These are phyloP conservation scores for Dioszegia crocea DNA, from an alignment of 768 basidiomycete genomes.

Conservation along the genomic window DNA sequence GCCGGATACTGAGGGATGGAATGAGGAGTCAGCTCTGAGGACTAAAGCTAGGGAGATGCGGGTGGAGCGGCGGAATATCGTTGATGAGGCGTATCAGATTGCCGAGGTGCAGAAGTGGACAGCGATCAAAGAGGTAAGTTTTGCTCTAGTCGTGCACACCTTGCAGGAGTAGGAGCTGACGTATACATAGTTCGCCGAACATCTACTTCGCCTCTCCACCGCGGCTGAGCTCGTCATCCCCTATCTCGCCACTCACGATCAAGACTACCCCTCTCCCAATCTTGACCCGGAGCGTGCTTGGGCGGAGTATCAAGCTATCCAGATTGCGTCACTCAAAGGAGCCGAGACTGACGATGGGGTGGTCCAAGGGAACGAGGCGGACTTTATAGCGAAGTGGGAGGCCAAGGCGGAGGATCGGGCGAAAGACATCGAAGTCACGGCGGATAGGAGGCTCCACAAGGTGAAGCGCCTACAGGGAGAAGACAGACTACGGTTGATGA, in stretches of 20 bases:
- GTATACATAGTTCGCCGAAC: not conserved
- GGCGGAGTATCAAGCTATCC: not conserved
- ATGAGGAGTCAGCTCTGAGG: not conserved
- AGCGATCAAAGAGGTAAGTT: not conserved
- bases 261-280: not conserved
- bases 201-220: not conserved
- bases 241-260: not conserved
- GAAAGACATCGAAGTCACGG: too few relatives aligned
- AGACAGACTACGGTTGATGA: too few relatives aligned
- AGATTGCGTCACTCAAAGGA: not conserved
- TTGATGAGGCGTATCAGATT: not conserved
- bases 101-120: not conserved
- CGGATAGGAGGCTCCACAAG: too few relatives aligned
- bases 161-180: too few relatives aligned
- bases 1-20: not conserved
- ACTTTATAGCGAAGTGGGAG: too few relatives aligned
- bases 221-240: not conserved
- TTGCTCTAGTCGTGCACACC: not conserved
- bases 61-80: not conserved
- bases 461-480: too few relatives aligned
- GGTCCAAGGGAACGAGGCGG: not conserved
- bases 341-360: not conserved
- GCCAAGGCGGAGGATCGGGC: too few relatives aligned
- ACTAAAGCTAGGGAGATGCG: not conserved
- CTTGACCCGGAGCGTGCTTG: not conserved